phyloP scores from a whole-genome alignment of 805 yeast genomes.

The Kuraishia borneana region DNA sequence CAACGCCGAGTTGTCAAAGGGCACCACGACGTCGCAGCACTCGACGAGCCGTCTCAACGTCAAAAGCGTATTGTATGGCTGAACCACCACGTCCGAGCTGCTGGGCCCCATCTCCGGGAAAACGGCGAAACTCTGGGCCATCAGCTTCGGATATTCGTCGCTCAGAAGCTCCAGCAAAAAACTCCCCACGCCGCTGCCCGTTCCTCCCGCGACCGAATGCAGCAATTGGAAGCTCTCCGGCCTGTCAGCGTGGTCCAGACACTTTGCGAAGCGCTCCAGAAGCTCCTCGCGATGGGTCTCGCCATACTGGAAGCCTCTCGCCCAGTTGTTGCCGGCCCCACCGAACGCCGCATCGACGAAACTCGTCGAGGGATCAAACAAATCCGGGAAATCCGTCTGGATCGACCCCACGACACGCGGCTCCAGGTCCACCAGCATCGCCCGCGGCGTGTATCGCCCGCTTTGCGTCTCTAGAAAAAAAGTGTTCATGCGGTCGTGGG shows the following conservation, averaged over 20 bases:
- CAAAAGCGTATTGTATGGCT: slow-evolving; percentile 85
- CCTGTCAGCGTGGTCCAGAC: slow-evolving; percentile 82
- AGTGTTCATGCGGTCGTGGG: slow-evolving; percentile 70
- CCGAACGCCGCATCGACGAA: slow-evolving; percentile 73
- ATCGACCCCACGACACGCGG: slow-evolving; percentile 77
- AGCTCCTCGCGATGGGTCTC: slow-evolving; percentile 58
- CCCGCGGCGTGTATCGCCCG: slow-evolving; percentile 78
- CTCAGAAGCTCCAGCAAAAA: slow-evolving; percentile 62
- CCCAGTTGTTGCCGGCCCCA: slow-evolving; percentile 97
- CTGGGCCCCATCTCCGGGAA: slow-evolving; percentile 55
- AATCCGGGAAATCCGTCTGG: slow-evolving; percentile 29
- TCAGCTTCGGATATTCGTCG: slow-evolving; percentile 75
- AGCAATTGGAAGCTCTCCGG: slow-evolving; percentile 83
- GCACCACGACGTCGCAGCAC: slow-evolving; percentile 77
- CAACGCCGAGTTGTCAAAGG: slow-evolving; percentile 84
- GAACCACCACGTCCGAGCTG: slow-evolving; percentile 94
- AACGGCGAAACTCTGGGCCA: slow-evolving; percentile 76
- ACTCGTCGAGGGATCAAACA: slow-evolving; percentile 77
- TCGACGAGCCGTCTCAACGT: slow-evolving; percentile 76
- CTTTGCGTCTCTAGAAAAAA: slow-evolving; percentile 68
- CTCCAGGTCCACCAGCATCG: slow-evolving; percentile 78
- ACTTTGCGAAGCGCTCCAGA: slow-evolving; percentile 76
- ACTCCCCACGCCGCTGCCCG: slow-evolving; percentile 95
- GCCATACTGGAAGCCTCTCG: slow-evolving; percentile 77
- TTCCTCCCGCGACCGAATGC: slow-evolving; percentile 97